Evolutionary conservation across 2,329 filamentous ascomycete genomes (phyloP), one percentile per base, ranked within the genome.

Genomic region (Chaetomium sp.): DNA sequence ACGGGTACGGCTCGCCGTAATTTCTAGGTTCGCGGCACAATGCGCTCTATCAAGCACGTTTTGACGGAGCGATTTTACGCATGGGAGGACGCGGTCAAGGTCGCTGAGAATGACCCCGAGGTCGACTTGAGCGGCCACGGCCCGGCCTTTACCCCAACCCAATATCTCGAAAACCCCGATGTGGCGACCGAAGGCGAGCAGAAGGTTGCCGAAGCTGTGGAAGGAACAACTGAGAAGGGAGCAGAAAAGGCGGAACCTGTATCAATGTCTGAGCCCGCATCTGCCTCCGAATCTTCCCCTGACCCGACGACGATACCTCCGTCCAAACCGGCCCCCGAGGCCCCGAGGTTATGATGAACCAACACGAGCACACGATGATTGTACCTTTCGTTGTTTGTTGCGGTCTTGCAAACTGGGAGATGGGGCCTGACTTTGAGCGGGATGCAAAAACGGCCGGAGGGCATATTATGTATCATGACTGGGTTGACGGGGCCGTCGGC

Each of bases 41-140:
- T 92, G 81, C 81, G 83, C 66, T 78, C 80, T 46, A 95, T 97
- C 71, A 90, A 89, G 74, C 87, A 94, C 63, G 81, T 86, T 49
- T 76, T 97, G 66, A 92, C 89, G 38, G 91, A 96, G 74, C 81
- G 92, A 66, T 94, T 84, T 75, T 92, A 96, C 73, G 81, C 88
- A 8, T 97, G 90, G 87, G 80, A 89, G 67, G 88, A 91, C 67
- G 89, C 89, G 27, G 74, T 82, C 49, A 73, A 79, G 57, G 73
- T 88, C 60, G 88, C 86, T 6, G 76, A 79, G 72, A 67, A 73
- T 7, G 88, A 92, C 67, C 77, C 79, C 5, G 85, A 89, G 69
- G 77, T 91, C 64, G 74, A 88, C 66, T 69, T 88, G 33, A 76
- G 74, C 35, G 74, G 73, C 36, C 64, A 74, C 2, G 76, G 74